Base-by-base conservation (phyloP, 2,329 filamentous ascomycete species). In the Aschersonia sp. region DNA sequence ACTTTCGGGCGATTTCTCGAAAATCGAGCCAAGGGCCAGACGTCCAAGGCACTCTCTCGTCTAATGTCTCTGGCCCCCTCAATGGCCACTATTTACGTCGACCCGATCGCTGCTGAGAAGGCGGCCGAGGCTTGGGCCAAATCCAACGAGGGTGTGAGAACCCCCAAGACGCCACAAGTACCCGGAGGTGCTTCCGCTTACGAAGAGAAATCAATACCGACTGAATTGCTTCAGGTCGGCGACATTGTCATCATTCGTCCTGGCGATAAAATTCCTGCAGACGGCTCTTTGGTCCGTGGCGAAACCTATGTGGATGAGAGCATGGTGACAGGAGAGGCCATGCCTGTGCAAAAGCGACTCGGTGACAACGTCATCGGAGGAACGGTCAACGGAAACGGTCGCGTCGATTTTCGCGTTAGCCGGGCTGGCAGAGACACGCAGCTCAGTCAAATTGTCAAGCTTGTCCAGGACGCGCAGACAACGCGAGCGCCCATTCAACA, bases 381-480 rank as follows among this genome's bases (percentile, higher is more conserved):
- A 31, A 97, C 92, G 2, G 91, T 98, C 59, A 98, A 98, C 61
- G 88, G 89, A 30, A 84, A 89, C 53, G 92, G 92, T 3, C 82
- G 91, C 45, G 72, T 96, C 40, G 92, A 97, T 62, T 92, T 97
- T 65, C 81, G 85, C 43, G 92, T 98, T 50, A 94, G 86, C 3
- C 80, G 91, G 56, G 89, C 91, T 38, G 92, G 92, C 45, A 84
- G 89, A 52, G 91, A 98, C 60, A 98, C 92, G 1, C 91, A 97
- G 63, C 81, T 98, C 48, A 95, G 89, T 65, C 92, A 97, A 65
- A 98, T 98, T 54, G 92, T 98, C 53, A 92, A 91, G 64, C 77
- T 97, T n/a, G 92, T 98, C 0, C 92, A 98, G 65, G 88, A 96
- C 62, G 92, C 92, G 3, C 92, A 98, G 64, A 97, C 91, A 2